These are phyloP conservation scores for Penicillium lividum DNA, from an alignment of 495 filamentous ascomycete genomes.

Conservation along the genomic window DNA sequence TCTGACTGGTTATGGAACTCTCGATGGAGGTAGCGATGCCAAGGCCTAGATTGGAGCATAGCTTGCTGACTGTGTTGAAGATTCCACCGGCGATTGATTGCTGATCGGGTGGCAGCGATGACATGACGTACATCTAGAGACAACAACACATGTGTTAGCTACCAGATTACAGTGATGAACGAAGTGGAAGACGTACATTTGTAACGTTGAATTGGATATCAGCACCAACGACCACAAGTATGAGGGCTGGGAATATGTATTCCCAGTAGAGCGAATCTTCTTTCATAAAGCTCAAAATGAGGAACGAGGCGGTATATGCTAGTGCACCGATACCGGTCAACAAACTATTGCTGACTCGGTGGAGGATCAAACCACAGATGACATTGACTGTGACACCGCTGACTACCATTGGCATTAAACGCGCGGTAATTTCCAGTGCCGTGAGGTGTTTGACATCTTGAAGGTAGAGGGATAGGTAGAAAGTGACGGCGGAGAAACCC, in stretches of 20 bases:
- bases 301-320: constrained; percentile 49
- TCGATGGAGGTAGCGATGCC: constrained; percentile 35
- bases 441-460: constrained; percentile 43
- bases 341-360: constrained; percentile 51
- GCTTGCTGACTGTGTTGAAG: constrained; percentile 40
- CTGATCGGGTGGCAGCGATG: constrained; percentile 32
- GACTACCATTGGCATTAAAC: constrained; percentile 57
- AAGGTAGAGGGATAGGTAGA: constrained; percentile 44
- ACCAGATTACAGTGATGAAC: not conserved
- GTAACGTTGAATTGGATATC: constrained; percentile 64
- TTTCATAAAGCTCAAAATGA: constrained; percentile 52
- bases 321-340: constrained; percentile 46
- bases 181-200: constrained; percentile 34
- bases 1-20: constrained; percentile 20
- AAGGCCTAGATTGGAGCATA: constrained; percentile 35
- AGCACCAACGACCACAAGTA: constrained; percentile 54
- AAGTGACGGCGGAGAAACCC: constrained; percentile 36
- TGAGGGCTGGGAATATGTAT: constrained; percentile 51
- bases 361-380: constrained; percentile 54
- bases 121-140: constrained; percentile 42
- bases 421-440: constrained; percentile 50
- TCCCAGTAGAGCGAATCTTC: constrained; percentile 57
- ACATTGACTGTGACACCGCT: constrained; percentile 55
- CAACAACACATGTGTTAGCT: not conserved
- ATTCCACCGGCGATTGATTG: constrained; percentile 42